Evolutionary conservation across 2,329 filamentous ascomycete species (phyloP).

Genomic region (Pseudodiploospora longispora): DNA sequence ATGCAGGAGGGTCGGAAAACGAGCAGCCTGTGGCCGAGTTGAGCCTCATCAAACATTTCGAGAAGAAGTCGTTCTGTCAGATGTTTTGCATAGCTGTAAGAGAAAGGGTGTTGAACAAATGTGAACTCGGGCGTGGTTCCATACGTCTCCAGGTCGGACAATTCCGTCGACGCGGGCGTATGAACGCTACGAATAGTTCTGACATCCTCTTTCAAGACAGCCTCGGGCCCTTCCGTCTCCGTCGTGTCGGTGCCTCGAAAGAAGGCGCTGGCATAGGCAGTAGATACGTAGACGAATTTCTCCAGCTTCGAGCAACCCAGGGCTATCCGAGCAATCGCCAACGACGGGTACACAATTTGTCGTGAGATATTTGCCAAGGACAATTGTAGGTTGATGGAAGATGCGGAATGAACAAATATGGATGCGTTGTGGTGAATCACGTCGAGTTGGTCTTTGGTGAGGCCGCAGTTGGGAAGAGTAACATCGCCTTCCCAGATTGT

Average conservation of each 20-base stretch:
- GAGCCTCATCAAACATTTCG: background rate
- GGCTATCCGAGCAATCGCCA: background rate
- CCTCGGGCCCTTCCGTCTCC: background rate
- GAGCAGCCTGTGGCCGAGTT: background rate
- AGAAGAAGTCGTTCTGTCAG: background rate
- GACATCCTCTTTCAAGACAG: background rate
- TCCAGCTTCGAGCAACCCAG: background rate
- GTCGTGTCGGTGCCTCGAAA: background rate
- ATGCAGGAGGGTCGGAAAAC: background rate
- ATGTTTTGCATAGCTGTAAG: slow-evolving; percentile 1
- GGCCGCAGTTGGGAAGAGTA: background rate
- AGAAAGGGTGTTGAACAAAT: background rate
- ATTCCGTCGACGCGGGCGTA: background rate
- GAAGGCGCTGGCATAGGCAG: background rate
- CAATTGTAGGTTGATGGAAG: background rate
- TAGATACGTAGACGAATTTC: background rate
- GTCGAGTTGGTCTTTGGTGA: background rate
- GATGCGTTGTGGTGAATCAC: background rate
- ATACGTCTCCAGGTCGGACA: background rate
- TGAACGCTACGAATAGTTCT: background rate
- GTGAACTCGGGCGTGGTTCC: background rate
- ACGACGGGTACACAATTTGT: background rate
- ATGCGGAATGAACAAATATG: slow-evolving; percentile 1
- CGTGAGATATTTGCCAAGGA: background rate
- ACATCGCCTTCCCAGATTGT: background rate